Conservation (phyloP, 129 eudicot genomes). For the Tagetes erecta region DNA sequence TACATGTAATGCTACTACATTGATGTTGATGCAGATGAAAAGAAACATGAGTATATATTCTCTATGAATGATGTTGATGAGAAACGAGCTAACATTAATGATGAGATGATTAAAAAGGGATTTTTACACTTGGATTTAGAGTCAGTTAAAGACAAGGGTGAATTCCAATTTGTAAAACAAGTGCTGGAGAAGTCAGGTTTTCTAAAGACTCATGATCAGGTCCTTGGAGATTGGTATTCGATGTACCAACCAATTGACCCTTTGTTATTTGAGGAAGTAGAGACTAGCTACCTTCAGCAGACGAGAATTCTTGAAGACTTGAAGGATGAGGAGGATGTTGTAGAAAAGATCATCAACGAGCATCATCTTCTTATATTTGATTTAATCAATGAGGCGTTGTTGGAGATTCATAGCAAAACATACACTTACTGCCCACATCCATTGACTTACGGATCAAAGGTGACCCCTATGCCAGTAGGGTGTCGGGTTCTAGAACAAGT, state of each 20-base stretch:
- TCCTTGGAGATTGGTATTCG: slow-evolving; percentile 71
- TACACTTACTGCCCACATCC: slow-evolving; percentile 56
- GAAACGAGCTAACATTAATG: slow-evolving; percentile 4
- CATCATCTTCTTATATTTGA: slow-evolving; percentile 72
- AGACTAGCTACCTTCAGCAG: slow-evolving; percentile 40
- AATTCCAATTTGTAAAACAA: slow-evolving; percentile 61
- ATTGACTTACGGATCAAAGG: slow-evolving; percentile 44
- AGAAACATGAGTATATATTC: neutral
- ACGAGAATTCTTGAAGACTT: slow-evolving; percentile 34
- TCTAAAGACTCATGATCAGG: slow-evolving; percentile 33
- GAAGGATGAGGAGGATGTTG: slow-evolving; percentile 46
- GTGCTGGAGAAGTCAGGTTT: slow-evolving; percentile 68
- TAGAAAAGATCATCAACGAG: slow-evolving; percentile 29
- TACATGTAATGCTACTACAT: too few species aligned
- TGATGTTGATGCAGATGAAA: slow-evolving; percentile 24
- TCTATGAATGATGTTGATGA: slow-evolving; percentile 8
- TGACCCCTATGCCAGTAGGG: slow-evolving; percentile 70
- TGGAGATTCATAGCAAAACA: slow-evolving; percentile 59
- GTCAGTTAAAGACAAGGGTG: slow-evolving; percentile 31
- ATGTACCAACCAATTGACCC: slow-evolving; percentile 66
- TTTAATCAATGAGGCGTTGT: slow-evolving; percentile 62
- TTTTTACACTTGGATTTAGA: slow-evolving; percentile 34
- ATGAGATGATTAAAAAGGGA: neutral
- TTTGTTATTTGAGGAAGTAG: slow-evolving; percentile 57
- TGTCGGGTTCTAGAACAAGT: slow-evolving; percentile 71